Conservation (phyloP, 768 basidiomycete species). For the Tremella fuciformis region DNA sequence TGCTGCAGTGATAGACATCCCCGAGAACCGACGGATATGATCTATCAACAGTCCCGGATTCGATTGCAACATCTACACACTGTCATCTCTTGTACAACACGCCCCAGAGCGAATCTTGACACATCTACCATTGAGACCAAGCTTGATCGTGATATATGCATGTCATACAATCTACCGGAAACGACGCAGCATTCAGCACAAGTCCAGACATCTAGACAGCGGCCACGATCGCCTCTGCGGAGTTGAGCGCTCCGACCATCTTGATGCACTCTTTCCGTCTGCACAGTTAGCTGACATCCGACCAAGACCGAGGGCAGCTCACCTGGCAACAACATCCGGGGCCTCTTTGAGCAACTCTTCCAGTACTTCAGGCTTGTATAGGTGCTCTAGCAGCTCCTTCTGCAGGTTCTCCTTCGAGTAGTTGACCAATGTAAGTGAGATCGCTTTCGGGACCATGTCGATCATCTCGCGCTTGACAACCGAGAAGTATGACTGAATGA, state of each 20-base stretch:
- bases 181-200: not conserved
- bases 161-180: conserved; percentile 5
- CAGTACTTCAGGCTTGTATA: conserved; percentile 94
- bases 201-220: conserved; percentile 28
- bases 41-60: too few species aligned
- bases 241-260: conserved; percentile 91
- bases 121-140: too few species aligned
- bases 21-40: conserved; percentile 11
- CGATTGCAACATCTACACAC: too few species aligned
- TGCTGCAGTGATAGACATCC: conserved; percentile 37
- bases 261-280: conserved; percentile 89
- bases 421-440: conserved; percentile 83
- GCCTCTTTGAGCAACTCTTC: conserved; percentile 84
- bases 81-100: too few species aligned
- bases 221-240: conserved; percentile 69
- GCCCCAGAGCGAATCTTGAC: too few species aligned
- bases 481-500: conserved; percentile 96
- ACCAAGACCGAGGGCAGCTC: not conserved
- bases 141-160: conserved; percentile 4
- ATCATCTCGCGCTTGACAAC: conserved; percentile 96
- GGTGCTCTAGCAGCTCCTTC: conserved; percentile 85
- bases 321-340: conserved; percentile 47
- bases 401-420: conserved; percentile 93
- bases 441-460: conserved; percentile 98
- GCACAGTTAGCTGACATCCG: conserved; percentile 53